Percentiles rank a stretch among this genome's conserved stretches.
Evolutionary conservation across 805 yeast genomes (phyloP).

Genomic region (Myxozyma sirexii): DNA sequence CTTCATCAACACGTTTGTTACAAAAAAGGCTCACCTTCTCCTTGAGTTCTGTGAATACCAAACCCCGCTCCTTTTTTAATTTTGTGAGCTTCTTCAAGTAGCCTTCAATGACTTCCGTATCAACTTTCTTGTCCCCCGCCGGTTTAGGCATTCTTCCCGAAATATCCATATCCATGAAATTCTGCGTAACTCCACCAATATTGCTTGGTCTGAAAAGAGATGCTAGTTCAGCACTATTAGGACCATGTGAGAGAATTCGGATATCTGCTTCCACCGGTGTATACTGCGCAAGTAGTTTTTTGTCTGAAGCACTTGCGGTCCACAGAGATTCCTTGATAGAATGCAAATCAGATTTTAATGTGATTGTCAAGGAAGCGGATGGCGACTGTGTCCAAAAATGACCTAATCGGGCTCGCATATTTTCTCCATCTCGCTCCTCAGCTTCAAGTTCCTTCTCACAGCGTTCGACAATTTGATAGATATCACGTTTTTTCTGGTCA

Average conservation of each 20-base stretch:
- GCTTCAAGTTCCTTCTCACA: conserved; percentile 37
- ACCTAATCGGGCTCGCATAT: conserved; percentile 45
- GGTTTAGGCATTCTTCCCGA: conserved; percentile 7
- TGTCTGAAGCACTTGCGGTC: conserved; percentile 51
- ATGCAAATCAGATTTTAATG: conserved; percentile 38
- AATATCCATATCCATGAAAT: conserved; percentile 73
- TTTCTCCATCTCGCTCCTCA: conserved; percentile 45
- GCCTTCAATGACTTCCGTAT: conserved; percentile 56
- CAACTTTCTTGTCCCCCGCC: conserved; percentile 4
- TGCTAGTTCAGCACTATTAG: conserved; percentile 47
- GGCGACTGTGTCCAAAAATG: conserved; percentile 48
- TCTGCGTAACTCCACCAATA: conserved; percentile 39
- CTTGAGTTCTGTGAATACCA: conserved; percentile 66
- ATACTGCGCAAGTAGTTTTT: conserved; percentile 58
- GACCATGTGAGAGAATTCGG: conserved; percentile 50
- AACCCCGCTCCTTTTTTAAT: conserved; percentile 63
- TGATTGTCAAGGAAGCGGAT: conserved; percentile 39
- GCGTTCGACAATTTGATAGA: conserved; percentile 37
- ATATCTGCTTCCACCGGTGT: conserved; percentile 50
- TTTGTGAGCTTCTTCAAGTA: conserved; percentile 61
- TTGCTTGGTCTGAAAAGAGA: conserved; percentile 37
- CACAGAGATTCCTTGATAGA: conserved; percentile 43
- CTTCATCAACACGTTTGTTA: background rate
- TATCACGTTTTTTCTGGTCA: conserved; percentile 28
- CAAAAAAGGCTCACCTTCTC: conserved; percentile 48